Evolutionary conservation across 805 yeast species (phyloP).

Genomic region (Sugiyamaella valdiviana): DNA sequence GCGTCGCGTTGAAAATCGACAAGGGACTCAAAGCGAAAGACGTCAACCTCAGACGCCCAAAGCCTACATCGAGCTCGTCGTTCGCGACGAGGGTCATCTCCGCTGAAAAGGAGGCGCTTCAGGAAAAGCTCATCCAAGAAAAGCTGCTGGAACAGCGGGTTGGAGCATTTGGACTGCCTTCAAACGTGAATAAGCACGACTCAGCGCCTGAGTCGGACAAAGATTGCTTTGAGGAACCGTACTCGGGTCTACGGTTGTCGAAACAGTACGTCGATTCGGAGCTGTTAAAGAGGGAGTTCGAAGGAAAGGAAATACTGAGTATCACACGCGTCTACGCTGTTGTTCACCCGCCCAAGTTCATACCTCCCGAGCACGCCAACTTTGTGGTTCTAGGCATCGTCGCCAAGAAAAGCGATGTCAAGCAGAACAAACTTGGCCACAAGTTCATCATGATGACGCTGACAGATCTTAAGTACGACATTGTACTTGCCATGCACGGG

Average conservation of each 20-base stretch:
- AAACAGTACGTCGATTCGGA: slow-evolving; percentile 43
- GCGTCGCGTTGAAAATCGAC: background rate
- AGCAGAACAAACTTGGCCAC: slow-evolving; percentile 32
- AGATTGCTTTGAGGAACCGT: slow-evolving; percentile 32
- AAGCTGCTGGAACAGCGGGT: background rate
- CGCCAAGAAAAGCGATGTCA: slow-evolving; percentile 48
- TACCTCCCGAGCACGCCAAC: slow-evolving; percentile 64
- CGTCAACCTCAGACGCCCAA: background rate
- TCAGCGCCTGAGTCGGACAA: background rate
- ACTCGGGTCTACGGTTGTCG: slow-evolving; percentile 39
- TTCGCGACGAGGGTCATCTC: slow-evolving; percentile 13
- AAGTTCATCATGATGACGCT: slow-evolving; percentile 58
- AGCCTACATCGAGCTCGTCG: background rate
- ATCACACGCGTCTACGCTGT: slow-evolving; percentile 57
- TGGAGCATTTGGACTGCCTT: background rate
- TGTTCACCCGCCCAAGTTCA: slow-evolving; percentile 60
- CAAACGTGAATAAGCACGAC: background rate
- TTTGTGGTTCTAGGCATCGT: slow-evolving; percentile 78
- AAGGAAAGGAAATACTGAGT: slow-evolving; percentile 49
- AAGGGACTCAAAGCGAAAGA: slow-evolving; percentile 18
- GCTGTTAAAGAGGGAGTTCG: slow-evolving; percentile 36
- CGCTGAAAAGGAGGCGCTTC: slow-evolving; percentile 1
- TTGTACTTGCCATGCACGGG: slow-evolving; percentile 61
- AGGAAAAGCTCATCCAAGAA: background rate
- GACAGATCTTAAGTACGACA: slow-evolving; percentile 58